Evolutionary conservation across 306 rosid genomes (phyloP).

Genomic region (Dalbergia oliveri): DNA sequence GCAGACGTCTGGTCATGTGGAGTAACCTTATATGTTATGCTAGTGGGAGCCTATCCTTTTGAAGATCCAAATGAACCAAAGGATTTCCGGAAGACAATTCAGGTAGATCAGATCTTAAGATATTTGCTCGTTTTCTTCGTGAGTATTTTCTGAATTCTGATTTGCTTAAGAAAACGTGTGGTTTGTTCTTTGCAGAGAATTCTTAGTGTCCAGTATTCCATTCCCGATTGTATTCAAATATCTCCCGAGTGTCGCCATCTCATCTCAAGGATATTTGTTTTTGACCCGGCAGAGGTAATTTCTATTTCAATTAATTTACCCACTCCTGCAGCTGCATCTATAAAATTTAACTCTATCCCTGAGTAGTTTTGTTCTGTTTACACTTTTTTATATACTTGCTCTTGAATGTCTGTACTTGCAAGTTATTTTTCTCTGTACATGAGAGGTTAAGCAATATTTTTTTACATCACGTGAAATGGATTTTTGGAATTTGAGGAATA

Average conservation of each 20-base stretch:
- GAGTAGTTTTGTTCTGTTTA: constrained; percentile 16
- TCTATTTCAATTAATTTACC: constrained; percentile 6
- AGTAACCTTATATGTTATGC: constrained; percentile 89
- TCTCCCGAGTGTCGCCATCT: constrained; percentile 77
- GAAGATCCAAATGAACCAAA: constrained; percentile 91
- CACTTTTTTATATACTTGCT: neutral
- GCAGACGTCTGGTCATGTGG: constrained; percentile 99
- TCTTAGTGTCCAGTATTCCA: constrained; percentile 81
- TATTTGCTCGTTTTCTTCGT: constrained; percentile 1
- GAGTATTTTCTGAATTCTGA: constrained; percentile 29
- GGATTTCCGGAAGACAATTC: constrained; percentile 87
- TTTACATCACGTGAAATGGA: neutral
- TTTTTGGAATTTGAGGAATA: neutral
- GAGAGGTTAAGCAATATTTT: neutral
- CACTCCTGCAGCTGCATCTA: constrained; percentile 33
- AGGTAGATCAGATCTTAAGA: constrained; percentile 54
- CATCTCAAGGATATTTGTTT: constrained; percentile 79
- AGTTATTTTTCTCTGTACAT: neutral
- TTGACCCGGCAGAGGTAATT: constrained; percentile 78
- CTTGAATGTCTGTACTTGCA: constrained; percentile 6
- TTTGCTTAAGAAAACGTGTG: constrained; percentile 46
- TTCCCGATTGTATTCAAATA: constrained; percentile 76
- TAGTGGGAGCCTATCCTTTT: constrained; percentile 87
- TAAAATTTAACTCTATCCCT: neutral
- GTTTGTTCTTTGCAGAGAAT: constrained; percentile 66